Conservation (phyloP, 2,329 filamentous ascomycete species). For the Xylaria sp. region DNA sequence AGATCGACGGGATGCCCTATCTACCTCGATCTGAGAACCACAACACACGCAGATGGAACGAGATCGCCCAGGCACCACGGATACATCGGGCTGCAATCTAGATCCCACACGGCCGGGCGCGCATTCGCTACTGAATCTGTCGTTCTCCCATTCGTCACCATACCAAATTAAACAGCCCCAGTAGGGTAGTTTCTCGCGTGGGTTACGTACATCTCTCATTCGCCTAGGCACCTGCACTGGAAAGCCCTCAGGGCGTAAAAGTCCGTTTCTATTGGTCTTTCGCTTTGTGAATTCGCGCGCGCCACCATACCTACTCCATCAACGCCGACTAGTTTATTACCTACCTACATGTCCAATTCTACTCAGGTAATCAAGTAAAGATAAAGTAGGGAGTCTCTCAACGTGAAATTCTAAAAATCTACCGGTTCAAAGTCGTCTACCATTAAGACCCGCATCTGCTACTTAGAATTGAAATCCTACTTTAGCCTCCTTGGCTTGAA, state of each 20-base stretch:
- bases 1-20: constrained; percentile 6
- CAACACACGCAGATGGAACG: constrained; percentile 5
- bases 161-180: neutral
- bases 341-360: neutral
- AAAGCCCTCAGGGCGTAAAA: constrained; percentile 15
- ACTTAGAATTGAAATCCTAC: constrained; percentile 25
- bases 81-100: neutral
- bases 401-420: neutral
- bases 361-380: neutral
- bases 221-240: constrained; percentile 16
- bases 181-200: constrained; percentile 4
- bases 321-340: constrained; percentile 4
- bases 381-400: neutral
- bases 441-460: constrained; percentile 16
- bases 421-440: neutral
- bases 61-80: constrained; percentile 3
- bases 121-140: neutral
- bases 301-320: constrained; percentile 15
- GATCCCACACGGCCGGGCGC: neutral
- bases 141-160: neutral
- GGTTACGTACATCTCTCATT: constrained; percentile 17
- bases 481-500: neutral
- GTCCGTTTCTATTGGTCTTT: constrained; percentile 24
- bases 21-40: constrained; percentile 9
- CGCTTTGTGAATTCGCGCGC: constrained; percentile 30